These are phyloP conservation scores for Dianthus caryophyllus DNA, from an alignment of 148 eudicot genomes.

Conservation along the genomic window DNA sequence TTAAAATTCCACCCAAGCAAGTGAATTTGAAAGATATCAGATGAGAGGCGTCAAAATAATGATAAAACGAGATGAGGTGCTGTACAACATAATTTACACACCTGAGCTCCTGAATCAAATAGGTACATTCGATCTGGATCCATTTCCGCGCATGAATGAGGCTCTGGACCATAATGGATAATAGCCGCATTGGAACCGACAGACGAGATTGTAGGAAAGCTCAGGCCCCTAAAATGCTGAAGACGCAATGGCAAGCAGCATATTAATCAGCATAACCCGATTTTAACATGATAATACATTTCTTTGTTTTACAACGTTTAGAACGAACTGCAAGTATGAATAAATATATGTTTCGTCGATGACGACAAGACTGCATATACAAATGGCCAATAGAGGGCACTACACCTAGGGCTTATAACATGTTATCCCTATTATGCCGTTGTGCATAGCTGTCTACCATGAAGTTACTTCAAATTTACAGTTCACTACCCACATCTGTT, in stretches of 20 bases:
- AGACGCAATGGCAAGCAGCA: background rate
- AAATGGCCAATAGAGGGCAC: background rate
- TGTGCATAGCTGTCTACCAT: background rate
- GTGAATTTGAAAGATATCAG: slow-evolving; percentile 8
- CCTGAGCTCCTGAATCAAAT: slow-evolving; percentile 97
- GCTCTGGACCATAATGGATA: slow-evolving; percentile 71
- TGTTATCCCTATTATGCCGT: background rate
- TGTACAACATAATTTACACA: slow-evolving; percentile 22
- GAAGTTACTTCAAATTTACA: background rate
- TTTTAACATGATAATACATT: background rate
- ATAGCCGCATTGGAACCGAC: slow-evolving; percentile 95
- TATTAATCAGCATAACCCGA: background rate
- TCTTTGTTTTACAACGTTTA: too few relatives aligned
- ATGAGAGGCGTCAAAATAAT: background rate
- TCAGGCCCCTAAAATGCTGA: slow-evolving; percentile 88
- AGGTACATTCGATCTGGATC: slow-evolving; percentile 80
- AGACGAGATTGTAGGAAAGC: slow-evolving; percentile 94
- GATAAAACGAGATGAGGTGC: slow-evolving; percentile 4
- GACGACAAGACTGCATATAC: too few relatives aligned
- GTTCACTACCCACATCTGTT: background rate
- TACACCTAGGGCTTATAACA: background rate
- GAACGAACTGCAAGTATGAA: background rate
- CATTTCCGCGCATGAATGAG: slow-evolving; percentile 77
- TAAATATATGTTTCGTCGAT: background rate
- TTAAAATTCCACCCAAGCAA: slow-evolving; percentile 23